phyloP scores from a whole-genome alignment of 2,329 filamentous ascomycete species.

The Penicillium sp. region DNA sequence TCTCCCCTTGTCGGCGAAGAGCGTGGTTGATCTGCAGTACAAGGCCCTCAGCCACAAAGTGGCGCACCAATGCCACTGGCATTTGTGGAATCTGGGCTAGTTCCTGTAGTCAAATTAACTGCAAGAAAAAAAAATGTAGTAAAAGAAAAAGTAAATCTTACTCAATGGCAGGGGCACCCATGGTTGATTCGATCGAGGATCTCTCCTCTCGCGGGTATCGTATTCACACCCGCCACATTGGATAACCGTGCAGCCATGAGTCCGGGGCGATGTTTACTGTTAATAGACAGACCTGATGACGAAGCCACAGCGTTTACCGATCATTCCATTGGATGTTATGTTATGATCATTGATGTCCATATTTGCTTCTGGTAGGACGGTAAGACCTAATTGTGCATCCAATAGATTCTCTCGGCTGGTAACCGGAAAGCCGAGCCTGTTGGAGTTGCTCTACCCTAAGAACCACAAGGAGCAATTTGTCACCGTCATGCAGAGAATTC shows the following conservation, averaged over 20 bases:
- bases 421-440: neutral
- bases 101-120: neutral
- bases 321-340: neutral
- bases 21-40: slow-evolving; percentile 14
- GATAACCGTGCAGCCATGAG: slow-evolving; percentile 4
- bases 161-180: neutral
- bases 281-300: too few species aligned
- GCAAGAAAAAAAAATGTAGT: neutral
- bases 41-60: slow-evolving; percentile 25
- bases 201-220: slow-evolving; percentile 1
- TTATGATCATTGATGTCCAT: neutral
- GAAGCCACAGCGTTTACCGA: neutral
- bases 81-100: neutral
- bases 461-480: neutral
- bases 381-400: neutral
- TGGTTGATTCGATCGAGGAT: neutral
- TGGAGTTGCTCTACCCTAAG: neutral
- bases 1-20: slow-evolving; percentile 14
- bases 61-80: slow-evolving; percentile 11
- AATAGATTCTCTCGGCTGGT: neutral
- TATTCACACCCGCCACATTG: slow-evolving; percentile 6
- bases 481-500: neutral
- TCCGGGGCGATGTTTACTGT: neutral
- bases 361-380: neutral
- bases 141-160: neutral